phyloP scores from a whole-genome alignment of 257 asterid genomes.

The Penstemon barbatus region DNA sequence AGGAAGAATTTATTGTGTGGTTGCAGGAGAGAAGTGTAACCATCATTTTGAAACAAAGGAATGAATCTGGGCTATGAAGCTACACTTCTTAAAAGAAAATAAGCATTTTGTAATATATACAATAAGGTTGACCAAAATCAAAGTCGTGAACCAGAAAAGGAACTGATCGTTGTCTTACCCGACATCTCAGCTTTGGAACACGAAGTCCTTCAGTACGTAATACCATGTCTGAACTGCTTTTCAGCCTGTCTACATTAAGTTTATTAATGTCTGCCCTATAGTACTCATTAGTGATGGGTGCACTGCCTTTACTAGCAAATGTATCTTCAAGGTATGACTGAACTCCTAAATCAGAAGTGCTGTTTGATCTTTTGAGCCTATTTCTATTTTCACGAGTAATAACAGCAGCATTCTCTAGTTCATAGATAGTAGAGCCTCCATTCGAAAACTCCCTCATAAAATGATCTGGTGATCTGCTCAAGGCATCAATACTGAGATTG shows the following conservation, averaged over 20 bases:
- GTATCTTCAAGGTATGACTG: constrained; percentile 45
- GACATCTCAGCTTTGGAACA: constrained; percentile 76
- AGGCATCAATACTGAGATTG: constrained; percentile 40
- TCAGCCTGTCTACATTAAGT: constrained; percentile 39
- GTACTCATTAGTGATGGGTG: constrained; percentile 74
- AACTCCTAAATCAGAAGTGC: constrained; percentile 77
- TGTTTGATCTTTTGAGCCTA: constrained; percentile 83
- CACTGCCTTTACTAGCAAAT: constrained; percentile 43
- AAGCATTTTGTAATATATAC: constrained; percentile 17
- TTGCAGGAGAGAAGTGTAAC: constrained; percentile 18
- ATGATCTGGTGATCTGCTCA: constrained; percentile 43
- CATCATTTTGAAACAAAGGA: constrained; percentile 20
- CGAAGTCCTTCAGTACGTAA: constrained; percentile 60
- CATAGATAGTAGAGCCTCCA: constrained; percentile 41
- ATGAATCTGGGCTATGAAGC: constrained; percentile 23
- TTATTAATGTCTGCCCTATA: constrained; percentile 55
- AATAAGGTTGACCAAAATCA: constrained; percentile 11
- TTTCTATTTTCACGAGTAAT: constrained; percentile 47
- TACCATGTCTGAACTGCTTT: constrained; percentile 62
- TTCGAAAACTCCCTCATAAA: constrained; percentile 34
- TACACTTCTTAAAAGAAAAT: constrained; percentile 17
- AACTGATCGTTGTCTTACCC: constrained; percentile 51
- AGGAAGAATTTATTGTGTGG: background rate
- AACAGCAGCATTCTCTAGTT: constrained; percentile 37
- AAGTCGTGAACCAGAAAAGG: constrained; percentile 16